These are phyloP conservation scores for Farysia itapuensis DNA, from an alignment of 1,284 basidiomycete species.

Conservation along the genomic window DNA sequence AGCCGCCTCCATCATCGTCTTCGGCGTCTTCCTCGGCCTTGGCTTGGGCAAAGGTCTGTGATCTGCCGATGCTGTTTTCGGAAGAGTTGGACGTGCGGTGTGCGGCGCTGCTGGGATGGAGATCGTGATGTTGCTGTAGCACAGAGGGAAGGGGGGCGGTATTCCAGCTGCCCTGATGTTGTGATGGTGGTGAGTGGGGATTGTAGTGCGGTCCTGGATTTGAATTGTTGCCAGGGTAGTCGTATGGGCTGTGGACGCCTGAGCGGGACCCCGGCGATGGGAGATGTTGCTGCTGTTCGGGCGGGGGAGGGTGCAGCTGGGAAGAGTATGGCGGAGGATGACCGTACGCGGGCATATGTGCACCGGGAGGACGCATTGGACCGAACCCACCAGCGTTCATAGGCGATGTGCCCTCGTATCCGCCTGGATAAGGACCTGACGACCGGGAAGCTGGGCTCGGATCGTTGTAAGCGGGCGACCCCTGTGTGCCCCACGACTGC, in stretches of 20 bases:
- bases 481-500: conserved; percentile 2
- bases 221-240: conserved; percentile 7
- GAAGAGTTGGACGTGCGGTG: background rate
- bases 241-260: conserved; percentile 19
- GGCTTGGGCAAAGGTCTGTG: conserved; percentile 1
- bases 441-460: conserved; percentile 14
- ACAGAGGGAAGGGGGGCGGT: conserved; percentile 17
- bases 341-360: conserved; percentile 8
- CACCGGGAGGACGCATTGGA: conserved; percentile 19
- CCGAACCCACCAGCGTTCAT: conserved; percentile 6
- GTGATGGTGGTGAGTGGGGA: no score
- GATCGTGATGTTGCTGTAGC: conserved; percentile 4
- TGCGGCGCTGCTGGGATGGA: conserved; percentile 2
- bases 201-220: background rate
- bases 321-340: conserved; percentile 12
- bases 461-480: background rate
- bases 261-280: conserved; percentile 3
- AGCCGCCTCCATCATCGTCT: conserved; percentile 16
- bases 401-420: conserved; percentile 4
- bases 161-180: conserved; percentile 24
- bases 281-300: conserved; percentile 16
- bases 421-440: conserved; percentile 9
- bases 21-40: conserved; percentile 28
- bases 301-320: conserved; percentile 3
- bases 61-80: conserved; percentile 6